Evolutionary conservation across 2,329 filamentous ascomycete genomes (phyloP).

Genomic region (Botryotinia narcissicola): DNA sequence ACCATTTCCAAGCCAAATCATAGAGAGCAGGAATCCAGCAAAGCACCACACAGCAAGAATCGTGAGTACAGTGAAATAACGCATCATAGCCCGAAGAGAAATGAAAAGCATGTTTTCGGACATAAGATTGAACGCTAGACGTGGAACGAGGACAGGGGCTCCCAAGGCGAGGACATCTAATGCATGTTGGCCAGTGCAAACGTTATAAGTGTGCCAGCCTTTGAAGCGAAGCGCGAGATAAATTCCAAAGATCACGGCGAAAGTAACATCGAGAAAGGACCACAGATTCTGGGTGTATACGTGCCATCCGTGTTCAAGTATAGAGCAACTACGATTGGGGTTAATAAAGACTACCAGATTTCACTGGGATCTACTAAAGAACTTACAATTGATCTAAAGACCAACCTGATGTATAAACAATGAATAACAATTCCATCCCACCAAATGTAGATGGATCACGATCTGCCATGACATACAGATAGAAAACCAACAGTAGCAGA

Average conservation of each 20-base stretch:
- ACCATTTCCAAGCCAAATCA: slow-evolving; percentile 73
- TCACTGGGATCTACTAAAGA: slow-evolving; percentile 52
- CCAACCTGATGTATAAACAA: slow-evolving; percentile 75
- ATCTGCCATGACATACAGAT: slow-evolving; percentile 69
- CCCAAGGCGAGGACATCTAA: slow-evolving; percentile 77
- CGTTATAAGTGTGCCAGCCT: slow-evolving; percentile 52
- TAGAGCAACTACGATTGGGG: slow-evolving; percentile 48
- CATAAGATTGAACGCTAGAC: slow-evolving; percentile 78
- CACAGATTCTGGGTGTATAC: slow-evolving; percentile 87
- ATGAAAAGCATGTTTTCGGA: slow-evolving; percentile 84
- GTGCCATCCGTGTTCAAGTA: slow-evolving; percentile 73
- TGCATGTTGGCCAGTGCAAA: slow-evolving; percentile 60
- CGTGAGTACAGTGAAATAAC: slow-evolving; percentile 76
- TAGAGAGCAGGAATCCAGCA: slow-evolving; percentile 73
- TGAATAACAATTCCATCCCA: slow-evolving; percentile 62
- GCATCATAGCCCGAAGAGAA: slow-evolving; percentile 79
- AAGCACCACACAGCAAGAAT: slow-evolving; percentile 80
- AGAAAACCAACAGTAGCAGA: slow-evolving; percentile 64
- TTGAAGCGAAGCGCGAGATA: slow-evolving; percentile 69
- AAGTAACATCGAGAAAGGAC: slow-evolving; percentile 82
- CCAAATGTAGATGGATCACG: slow-evolving; percentile 59
- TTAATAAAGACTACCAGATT: not conserved
- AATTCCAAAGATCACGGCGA: slow-evolving; percentile 66
- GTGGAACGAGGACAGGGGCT: slow-evolving; percentile 73
- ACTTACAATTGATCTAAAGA: slow-evolving; percentile 42